phyloP scores from a whole-genome alignment of 106 monocot species.

The Platanthera guangdongensis region DNA sequence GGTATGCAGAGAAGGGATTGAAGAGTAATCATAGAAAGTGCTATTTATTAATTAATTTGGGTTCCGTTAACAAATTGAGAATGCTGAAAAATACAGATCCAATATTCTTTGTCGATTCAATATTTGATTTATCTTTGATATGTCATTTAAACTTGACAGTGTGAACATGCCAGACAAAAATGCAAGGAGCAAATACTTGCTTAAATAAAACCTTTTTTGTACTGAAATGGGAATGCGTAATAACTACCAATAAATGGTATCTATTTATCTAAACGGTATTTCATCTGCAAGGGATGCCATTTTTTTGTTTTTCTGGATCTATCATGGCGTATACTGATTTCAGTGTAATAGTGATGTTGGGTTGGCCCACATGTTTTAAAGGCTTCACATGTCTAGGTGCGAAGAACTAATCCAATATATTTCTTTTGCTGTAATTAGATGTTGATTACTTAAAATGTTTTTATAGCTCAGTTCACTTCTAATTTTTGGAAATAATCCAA shows the following conservation, averaged over 20 bases:
- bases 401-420: background rate
- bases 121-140: background rate
- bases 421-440: background rate
- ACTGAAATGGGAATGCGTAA: background rate
- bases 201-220: background rate
- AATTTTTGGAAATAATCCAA: background rate
- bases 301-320: background rate
- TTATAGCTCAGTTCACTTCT: background rate
- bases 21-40: background rate
- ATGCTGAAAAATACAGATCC: no score
- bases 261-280: background rate
- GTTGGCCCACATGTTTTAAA: background rate
- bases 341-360: background rate
- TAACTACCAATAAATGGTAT: background rate
- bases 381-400: background rate
- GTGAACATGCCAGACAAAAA: background rate
- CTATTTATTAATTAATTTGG: background rate
- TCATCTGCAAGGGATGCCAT: background rate
- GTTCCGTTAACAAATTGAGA: background rate
- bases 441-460: background rate
- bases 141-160: background rate
- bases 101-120: no score
- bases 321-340: background rate
- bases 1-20: background rate
- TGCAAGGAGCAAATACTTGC: background rate